Base-by-base conservation (phyloP, 352 stramenopile species). In the Pythium guiyangense region DNA sequence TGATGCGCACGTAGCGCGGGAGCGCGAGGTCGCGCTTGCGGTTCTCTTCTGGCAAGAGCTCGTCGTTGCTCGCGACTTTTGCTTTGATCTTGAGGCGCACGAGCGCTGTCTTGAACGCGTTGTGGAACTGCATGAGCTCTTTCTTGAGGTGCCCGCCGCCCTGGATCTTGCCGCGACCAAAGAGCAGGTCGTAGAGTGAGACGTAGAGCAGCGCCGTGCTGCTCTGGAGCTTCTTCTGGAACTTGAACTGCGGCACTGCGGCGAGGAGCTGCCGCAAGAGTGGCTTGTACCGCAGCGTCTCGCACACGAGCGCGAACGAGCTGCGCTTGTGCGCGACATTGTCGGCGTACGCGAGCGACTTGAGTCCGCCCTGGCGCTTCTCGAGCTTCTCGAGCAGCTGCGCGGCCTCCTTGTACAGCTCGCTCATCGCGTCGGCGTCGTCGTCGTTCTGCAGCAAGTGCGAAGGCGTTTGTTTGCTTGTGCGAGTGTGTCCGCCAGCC, bases 1-100 rank as follows among this genome's bases (percentile, higher is more conserved):
- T 99, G 27, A 98, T 77, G 40, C 96, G 92, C 57, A 97, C 88
- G 59, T 98, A 98, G 3, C 87, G 81, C 42, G 87, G 84, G 26
- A 95, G 64, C 37, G 73, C 64, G 15, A 88, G 61, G 51, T 89
- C 70, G 35, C 74, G 74, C 49, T 86, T 77, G 47, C 85, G 80
- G 66, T 94, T 92, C 59, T 90, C 80, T 40, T 79, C 76, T n/a
- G 84, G 84, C 52, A 95, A 58, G 25, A 96, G 69, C 27, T 79
- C 81, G 55, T 94, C 84, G 61, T 90, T 88, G 22, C 67, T 77
- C n/a, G 71, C 61, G 39, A 92, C 86, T 54, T 90, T 91, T 42
- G 68, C 67, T 44, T 86, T 84, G 65, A 91, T 88, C 63, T 94
- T 96, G 44, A 94, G 66, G 37, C 85, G 77, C 46, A 88, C 80